Evolutionary conservation across 345 rosid species (phyloP).

Genomic region (Clausena lansium): DNA sequence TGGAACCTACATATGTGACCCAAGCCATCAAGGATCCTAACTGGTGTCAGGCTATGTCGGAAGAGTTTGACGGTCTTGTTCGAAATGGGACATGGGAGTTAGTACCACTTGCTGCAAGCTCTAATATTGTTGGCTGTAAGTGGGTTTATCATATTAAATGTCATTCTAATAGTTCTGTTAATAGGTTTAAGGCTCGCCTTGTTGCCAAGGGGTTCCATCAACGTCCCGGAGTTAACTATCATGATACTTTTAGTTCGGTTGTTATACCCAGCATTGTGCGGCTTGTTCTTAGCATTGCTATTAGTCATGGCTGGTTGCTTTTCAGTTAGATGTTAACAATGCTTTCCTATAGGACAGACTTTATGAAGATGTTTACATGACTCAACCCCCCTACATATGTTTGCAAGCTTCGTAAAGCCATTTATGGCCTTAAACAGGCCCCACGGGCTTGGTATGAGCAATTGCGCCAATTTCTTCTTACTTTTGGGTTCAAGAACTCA

Average conservation of each 20-base stretch:
- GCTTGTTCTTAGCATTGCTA: too few relatives aligned
- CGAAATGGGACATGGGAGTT: background rate
- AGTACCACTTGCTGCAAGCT: background rate
- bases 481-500: too few relatives aligned
- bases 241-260: background rate
- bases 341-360: accelerated
- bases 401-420: too few relatives aligned
- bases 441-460: too few relatives aligned
- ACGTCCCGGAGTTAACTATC: background rate
- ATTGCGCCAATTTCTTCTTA: too few relatives aligned
- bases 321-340: background rate
- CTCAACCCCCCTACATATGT: too few relatives aligned
- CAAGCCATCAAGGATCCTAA: background rate
- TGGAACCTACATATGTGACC: too few relatives aligned
- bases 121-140: background rate
- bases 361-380: too few relatives aligned
- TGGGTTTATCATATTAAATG: background rate
- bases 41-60: too few relatives aligned
- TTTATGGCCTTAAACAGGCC: too few relatives aligned
- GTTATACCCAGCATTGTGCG: background rate
- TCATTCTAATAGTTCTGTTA: background rate
- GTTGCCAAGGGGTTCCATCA: slow-evolving; percentile 7
- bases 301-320: background rate
- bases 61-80: background rate
- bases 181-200: background rate